phyloP scores from a whole-genome alignment of 2,329 filamentous ascomycete genomes.

The Aspergillus pseudoglaucus region DNA sequence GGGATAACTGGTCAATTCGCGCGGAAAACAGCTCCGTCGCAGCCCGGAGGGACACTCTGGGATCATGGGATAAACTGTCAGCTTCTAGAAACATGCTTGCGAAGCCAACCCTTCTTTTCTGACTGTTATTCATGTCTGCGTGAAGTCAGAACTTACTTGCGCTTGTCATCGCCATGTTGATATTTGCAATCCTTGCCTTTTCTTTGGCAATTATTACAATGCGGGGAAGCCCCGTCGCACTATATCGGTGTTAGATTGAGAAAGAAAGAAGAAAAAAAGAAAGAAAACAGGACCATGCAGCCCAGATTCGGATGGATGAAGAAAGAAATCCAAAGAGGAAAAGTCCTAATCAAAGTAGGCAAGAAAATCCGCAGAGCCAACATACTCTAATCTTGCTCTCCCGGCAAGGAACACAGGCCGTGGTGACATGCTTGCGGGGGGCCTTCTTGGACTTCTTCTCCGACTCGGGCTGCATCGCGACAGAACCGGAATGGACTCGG shows the following conservation, averaged over 20 bases:
- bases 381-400: slow-evolving; percentile 42
- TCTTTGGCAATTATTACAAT: slow-evolving; percentile 34
- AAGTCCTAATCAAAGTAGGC: slow-evolving; percentile 2
- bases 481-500: neutral
- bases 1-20: slow-evolving; percentile 32
- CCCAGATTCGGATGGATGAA: neutral
- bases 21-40: slow-evolving; percentile 33
- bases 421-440: slow-evolving; percentile 39
- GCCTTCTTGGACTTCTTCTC: slow-evolving; percentile 23
- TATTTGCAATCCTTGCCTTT: slow-evolving; percentile 35
- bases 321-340: neutral
- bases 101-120: neutral
- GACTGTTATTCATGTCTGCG: neutral
- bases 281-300: neutral
- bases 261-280: too few relatives aligned
- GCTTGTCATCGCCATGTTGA: slow-evolving; percentile 35
- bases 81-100: neutral
- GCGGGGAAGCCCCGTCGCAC: slow-evolving; percentile 33
- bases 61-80: slow-evolving; percentile 4
- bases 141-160: slow-evolving; percentile 26
- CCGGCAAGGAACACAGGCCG: slow-evolving; percentile 39
- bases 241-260: slow-evolving; percentile 8
- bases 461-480: slow-evolving; percentile 18
- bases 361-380: neutral
- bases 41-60: slow-evolving; percentile 30